A percentile compares a stretch with the other conserved stretches of the same genome.
Evolutionary conservation across 805 yeast genomes (phyloP).

Genomic region (Candida lessepsii): DNA sequence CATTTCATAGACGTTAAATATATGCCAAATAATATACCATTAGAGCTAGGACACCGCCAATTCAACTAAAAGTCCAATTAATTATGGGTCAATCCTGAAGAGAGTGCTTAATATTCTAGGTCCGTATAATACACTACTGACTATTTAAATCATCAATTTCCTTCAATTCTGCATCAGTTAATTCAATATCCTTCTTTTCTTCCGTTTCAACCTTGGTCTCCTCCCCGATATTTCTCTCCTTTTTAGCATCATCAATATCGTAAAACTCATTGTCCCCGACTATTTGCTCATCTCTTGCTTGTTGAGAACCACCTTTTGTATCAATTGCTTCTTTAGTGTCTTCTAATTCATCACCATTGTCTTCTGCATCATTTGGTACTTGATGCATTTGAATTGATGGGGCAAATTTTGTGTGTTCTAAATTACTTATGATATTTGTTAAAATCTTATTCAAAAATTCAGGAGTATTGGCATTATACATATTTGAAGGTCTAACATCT

Average conservation of each 20-base stretch:
- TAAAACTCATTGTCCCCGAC: constrained; percentile 78
- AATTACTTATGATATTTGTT: constrained; percentile 69
- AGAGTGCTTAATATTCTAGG: no score
- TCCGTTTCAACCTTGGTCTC: background rate
- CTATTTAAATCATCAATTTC: constrained; percentile 38
- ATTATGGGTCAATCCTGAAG: no score
- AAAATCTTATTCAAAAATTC: constrained; percentile 86
- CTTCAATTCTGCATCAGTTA: constrained; percentile 38
- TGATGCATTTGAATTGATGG: constrained; percentile 95
- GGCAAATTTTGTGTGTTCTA: constrained; percentile 89
- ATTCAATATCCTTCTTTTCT: constrained; percentile 12
- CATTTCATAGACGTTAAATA: no score
- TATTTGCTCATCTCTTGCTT: constrained; percentile 72
- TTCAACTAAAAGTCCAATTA: no score
- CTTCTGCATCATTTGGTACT: constrained; percentile 87
- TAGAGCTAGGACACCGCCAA: no score
- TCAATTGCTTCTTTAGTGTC: constrained; percentile 78
- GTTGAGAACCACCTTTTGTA: constrained; percentile 87
- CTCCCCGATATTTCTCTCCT: constrained; percentile 27
- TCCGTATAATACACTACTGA: constrained; percentile 3
- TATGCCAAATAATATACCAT: no score
- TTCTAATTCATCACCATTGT: constrained; percentile 82
- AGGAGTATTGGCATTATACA: constrained; percentile 94
- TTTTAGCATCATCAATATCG: constrained; percentile 57
- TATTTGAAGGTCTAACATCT: constrained; percentile 92